Evolutionary conservation across 1,139 yeast species (phyloP), one percentile per base, ranked within the genome.

Genomic region (Waltiozyma sp.): DNA sequence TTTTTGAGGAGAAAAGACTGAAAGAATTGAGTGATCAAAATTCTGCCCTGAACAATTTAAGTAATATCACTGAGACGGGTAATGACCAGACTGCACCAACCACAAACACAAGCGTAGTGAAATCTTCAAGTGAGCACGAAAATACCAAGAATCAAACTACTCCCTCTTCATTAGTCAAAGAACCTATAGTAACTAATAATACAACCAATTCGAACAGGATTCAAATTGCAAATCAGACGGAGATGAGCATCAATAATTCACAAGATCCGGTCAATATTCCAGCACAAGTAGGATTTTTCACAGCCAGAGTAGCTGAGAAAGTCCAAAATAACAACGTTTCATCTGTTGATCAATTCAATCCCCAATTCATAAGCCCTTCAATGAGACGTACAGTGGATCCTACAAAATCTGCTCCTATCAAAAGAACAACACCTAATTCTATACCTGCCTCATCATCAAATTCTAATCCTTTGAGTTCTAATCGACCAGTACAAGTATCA

Each of bases 341-440:
- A 2, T 54, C 67, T 48, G 64, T 63, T 11, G 48, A 49, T 33
- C 49, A 50, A 15, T 66, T 57, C 55, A 78, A 77, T 50, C 66
- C 76, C 18, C 70, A 68, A 40, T 69, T 69, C 47, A 66, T 72
- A 3, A 69, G 80, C 2, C 74, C 75, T 11, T 69, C 70, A 37
- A 67, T 75, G 15, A 63, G 72, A 45, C 64, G 78, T 39, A 74
- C 78, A 0, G 63, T 78, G 13, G 82, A 78, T 55, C 84, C 78
- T 9, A 66, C 69, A 1, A 76, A 69, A 48, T 77, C 84, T 0
- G 70, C 74, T 0, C 84, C 84, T 0, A 64, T 77, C 3, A 75
- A 72, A 46, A 61, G 77, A 46, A 44, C 70, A 3, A 45, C 23
- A 5, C 23, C 23, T 21, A 21, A 21, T 8, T 21, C 23, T 21